Percentiles rank a stretch among this genome's conserved stretches.
These are phyloP conservation scores for Trichoderma hamatum DNA, from an alignment of 2,329 filamentous ascomycete genomes.

Conservation along the genomic window DNA sequence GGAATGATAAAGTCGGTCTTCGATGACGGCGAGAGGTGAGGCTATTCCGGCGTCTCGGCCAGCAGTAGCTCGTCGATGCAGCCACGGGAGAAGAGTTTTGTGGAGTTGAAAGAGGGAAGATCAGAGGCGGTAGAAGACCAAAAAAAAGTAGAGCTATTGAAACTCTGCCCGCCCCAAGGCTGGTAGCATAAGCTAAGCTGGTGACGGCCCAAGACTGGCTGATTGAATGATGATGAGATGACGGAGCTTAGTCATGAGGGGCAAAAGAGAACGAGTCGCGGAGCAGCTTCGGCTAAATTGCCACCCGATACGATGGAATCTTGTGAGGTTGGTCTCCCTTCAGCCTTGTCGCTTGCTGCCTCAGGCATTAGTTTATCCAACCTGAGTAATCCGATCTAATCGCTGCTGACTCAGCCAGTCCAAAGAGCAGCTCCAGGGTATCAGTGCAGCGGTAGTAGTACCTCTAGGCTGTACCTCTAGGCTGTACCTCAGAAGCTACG, in stretches of 20 bases:
- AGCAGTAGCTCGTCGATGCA: background rate
- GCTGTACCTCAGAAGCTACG: conserved; percentile 35
- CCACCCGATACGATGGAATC: background rate
- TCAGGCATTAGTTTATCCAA: conserved; percentile 32
- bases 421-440: conserved; percentile 15
- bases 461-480: background rate
- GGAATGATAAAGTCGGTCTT: background rate
- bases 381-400: background rate
- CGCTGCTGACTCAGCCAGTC: background rate
- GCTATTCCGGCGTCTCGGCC: background rate
- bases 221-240: conserved; percentile 11
- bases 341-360: conserved; percentile 28
- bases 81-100: too few relatives aligned
- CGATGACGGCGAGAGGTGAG: conserved; percentile 10
- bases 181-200: background rate
- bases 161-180: background rate
- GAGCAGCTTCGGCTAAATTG: conserved; percentile 7
- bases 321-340: background rate
- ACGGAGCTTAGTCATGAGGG: conserved; percentile 25
- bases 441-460: conserved; percentile 10
- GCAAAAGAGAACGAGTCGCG: conserved; percentile 6
- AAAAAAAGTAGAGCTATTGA: background rate
- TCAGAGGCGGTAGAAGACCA: background rate
- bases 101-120: background rate
- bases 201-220: conserved; percentile 15